Evolutionary conservation across 345 rosid species (phyloP).

Genomic region (Fremontodendron californicum): DNA sequence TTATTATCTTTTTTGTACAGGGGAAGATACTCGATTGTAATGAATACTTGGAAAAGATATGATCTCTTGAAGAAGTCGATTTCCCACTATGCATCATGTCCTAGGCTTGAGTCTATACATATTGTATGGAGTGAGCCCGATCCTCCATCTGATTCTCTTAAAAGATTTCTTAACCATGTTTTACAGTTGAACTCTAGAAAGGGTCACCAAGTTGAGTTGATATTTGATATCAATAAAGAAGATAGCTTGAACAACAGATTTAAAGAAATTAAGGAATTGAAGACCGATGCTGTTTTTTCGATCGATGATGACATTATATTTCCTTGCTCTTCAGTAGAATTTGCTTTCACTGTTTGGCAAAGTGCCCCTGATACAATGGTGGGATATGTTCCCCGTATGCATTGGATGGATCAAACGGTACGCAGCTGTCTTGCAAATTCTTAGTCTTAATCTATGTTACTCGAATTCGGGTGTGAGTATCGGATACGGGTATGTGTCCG

Average conservation of each 20-base stretch:
- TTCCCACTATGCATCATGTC: constrained; percentile 71
- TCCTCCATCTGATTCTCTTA: constrained; percentile 78
- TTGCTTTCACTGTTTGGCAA: constrained; percentile 89
- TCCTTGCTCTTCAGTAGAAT: constrained; percentile 77
- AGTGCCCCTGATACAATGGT: constrained; percentile 88
- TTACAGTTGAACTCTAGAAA: constrained; percentile 43
- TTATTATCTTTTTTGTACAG: constrained; percentile 32
- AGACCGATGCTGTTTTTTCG: constrained; percentile 79
- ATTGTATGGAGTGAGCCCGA: constrained; percentile 97
- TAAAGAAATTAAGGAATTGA: constrained; percentile 75
- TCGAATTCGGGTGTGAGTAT: too few relatives aligned
- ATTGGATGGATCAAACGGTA: constrained; percentile 68
- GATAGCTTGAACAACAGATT: constrained; percentile 96
- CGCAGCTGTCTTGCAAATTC: constrained; percentile 10
- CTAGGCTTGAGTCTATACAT: constrained; percentile 75
- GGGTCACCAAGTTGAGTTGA: constrained; percentile 48
- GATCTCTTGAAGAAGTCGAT: constrained; percentile 84
- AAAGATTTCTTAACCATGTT: constrained; percentile 39
- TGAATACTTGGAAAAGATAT: constrained; percentile 97
- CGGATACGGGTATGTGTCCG: too few relatives aligned
- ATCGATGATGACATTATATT: constrained; percentile 91
- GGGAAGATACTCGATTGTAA: constrained; percentile 73
- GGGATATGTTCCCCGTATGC: constrained; percentile 89
- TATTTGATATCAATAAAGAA: constrained; percentile 70
- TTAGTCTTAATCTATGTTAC: too few relatives aligned